Evolutionary conservation across 2,329 filamentous ascomycete species (phyloP), one percentile per base, ranked within the genome.

Genomic region (Pseudocercospora crystallina): DNA sequence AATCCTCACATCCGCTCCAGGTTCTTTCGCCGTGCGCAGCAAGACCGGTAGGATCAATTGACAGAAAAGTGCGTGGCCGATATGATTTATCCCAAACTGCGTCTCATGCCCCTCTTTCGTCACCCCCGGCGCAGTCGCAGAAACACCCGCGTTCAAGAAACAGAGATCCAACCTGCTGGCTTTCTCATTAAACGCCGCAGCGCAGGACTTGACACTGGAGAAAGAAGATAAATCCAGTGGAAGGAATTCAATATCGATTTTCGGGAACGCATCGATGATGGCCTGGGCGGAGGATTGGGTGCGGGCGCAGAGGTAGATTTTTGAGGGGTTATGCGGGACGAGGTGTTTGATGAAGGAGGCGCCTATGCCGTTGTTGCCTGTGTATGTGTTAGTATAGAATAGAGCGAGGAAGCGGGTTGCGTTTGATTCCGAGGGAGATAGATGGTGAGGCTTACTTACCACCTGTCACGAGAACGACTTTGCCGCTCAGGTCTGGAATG

Each of bases 191-290:
- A 59, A 47, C 3, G 37, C 33, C 10, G 63, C 61, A 1, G 75
- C 76, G 1, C 75, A 77, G 2, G 65, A 55, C 5, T 68, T 71
- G 58, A 81, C 72, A 14, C 76, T 79, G 12, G 68, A 61, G 38
- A 82, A 73, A 1, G 77, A 80, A 1, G 73, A 61, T 11, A 82
- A 69, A 57, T 82, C 78, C 20, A 79, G 72, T 9, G 70, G 63
- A 8, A 82, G 61, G 53, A 72, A 70, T 35, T 69, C 66, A 47
- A 80, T 72, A 49, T 52, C 54, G 26, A 68, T 68, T 38, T 66
- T 59, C 3, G 72, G 68, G 58, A 76, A 66, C n/a, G 71, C 65
- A 14, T 62, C 43, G 49, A 77, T 73, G 14, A 73, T 67, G n/a
- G 66, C 57, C 10, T 64, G 49, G 29, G 73, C 75, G 61, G 73